phyloP scores from a whole-genome alignment of 495 filamentous ascomycete species.

The Hypoxylon cercidicola region DNA sequence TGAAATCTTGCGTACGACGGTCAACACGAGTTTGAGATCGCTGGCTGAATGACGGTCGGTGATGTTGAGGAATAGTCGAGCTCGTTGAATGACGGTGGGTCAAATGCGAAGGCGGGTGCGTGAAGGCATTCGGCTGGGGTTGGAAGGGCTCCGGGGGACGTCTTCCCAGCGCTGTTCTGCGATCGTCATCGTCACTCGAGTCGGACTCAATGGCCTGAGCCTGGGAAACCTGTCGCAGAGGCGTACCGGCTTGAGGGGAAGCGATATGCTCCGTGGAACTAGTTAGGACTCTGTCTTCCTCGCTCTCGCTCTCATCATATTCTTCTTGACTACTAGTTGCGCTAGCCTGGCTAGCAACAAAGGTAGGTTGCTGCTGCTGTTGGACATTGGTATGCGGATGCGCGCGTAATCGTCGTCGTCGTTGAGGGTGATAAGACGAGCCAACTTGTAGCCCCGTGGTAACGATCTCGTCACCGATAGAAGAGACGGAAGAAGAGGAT shows the following conservation, averaged over 20 bases:
- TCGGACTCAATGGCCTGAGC: constrained; percentile 59
- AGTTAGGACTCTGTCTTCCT: constrained; percentile 82
- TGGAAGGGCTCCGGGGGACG: constrained; percentile 70
- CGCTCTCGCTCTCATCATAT: constrained; percentile 77
- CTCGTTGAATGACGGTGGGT: constrained; percentile 60
- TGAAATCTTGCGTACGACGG: constrained; percentile 66
- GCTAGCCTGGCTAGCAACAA: constrained; percentile 49
- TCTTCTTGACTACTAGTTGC: constrained; percentile 70
- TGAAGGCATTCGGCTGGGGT: constrained; percentile 90
- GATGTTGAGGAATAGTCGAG: constrained; percentile 55
- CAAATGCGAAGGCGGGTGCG: constrained; percentile 76
- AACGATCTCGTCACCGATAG: constrained; percentile 86
- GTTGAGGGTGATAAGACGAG: constrained; percentile 58
- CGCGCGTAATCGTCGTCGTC: constrained; percentile 61
- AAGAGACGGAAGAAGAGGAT: constrained; percentile 89
- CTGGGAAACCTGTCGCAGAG: constrained; percentile 36
- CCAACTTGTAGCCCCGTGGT: constrained; percentile 84
- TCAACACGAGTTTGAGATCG: constrained; percentile 55
- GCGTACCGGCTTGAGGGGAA: constrained; percentile 36
- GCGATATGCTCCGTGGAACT: constrained; percentile 84
- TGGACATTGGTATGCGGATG: constrained; percentile 57
- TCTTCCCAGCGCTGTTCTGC: constrained; percentile 80
- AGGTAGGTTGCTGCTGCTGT: constrained; percentile 40
- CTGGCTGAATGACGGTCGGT: constrained; percentile 53
- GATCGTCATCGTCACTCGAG: constrained; percentile 78